Evolutionary conservation across 2,329 filamentous ascomycete genomes (phyloP), one percentile per base, ranked within the genome.

Genomic region (Phaeophleospora eucalypticola): DNA sequence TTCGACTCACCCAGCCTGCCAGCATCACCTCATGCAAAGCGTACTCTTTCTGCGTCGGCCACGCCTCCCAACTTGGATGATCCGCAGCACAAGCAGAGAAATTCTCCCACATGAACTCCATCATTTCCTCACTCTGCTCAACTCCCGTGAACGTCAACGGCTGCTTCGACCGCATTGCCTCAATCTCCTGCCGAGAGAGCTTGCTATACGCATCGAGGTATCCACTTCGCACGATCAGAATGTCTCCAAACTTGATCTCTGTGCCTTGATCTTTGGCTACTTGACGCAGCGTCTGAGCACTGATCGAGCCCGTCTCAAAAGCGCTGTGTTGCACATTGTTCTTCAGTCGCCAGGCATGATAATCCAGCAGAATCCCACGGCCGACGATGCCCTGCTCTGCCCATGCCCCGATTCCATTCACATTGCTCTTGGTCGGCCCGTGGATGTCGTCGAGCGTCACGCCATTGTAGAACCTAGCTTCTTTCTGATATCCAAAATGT

Each of bases 341-440:
- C 8, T 68, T 63, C 19, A 68, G 57, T 4, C 70, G 65, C 73
- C 73, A 78, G 52, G 64, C 60, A 59, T 75, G 72, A 51, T 76
- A 75, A 57, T 81, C 79, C 24, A 81, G 58, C 18, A 81, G 59
- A 2, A 81, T 66, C 3, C 76, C 79, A 0, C 78, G 66, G 4
- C 78, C 78, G 1, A 79, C 76, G 43, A 82, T 80, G 10, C 78
- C 79, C 40, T 72, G 58, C 47, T 77, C 70, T 3, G 73, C 64
- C 73, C 74, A 79, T 0, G 71, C 66, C 17, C 66, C 63, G 16
- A 76, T 73, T 1, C 74, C 73, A 39, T 71, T 70, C 3, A 71
- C 65, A 1, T 64, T 68, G 10, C 55, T 66, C 48, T 60, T 64
- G 16, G 62, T 59, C 2, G 52, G 46, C 16, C 59, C 64, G 49